Evolutionary conservation across 257 asterid genomes (phyloP).

Genomic region (Cruciata laevipes): DNA sequence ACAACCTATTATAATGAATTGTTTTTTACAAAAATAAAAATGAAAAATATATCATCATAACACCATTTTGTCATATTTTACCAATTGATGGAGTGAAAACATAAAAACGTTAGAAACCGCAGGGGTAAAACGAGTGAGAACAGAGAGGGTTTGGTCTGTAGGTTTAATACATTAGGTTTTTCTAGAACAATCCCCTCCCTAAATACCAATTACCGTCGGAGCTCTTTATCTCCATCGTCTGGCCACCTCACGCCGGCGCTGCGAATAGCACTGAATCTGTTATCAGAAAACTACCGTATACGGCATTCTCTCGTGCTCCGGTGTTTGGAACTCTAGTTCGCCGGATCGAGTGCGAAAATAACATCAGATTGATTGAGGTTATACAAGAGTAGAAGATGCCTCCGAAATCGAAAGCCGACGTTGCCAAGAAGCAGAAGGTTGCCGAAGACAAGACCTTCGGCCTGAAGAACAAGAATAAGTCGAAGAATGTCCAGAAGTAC

Average conservation of each 20-base stretch:
- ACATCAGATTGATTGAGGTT: slow-evolving; percentile 5
- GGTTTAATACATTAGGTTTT: not conserved
- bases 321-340: slow-evolving; percentile 4
- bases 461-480: slow-evolving; percentile 90
- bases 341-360: not conserved
- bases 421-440: slow-evolving; percentile 87
- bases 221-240: not conserved
- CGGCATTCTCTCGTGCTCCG: not conserved
- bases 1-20: too few relatives aligned
- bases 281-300: not conserved
- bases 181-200: not conserved
- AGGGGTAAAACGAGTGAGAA: not conserved
- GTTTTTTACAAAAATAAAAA: too few relatives aligned
- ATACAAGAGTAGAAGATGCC: slow-evolving; percentile 51
- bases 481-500: slow-evolving; percentile 90
- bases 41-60: too few relatives aligned
- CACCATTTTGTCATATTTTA: too few relatives aligned
- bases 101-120: not conserved
- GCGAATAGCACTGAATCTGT: not conserved
- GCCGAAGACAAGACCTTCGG: slow-evolving; percentile 98
- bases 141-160: not conserved
- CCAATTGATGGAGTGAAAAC: too few relatives aligned
- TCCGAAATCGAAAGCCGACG: slow-evolving; percentile 77
- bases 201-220: not conserved
- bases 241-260: not conserved